These are phyloP conservation scores for Tripterygium wilfordii DNA, from an alignment of 177 flowering plant genomes.

Conservation along the genomic window DNA sequence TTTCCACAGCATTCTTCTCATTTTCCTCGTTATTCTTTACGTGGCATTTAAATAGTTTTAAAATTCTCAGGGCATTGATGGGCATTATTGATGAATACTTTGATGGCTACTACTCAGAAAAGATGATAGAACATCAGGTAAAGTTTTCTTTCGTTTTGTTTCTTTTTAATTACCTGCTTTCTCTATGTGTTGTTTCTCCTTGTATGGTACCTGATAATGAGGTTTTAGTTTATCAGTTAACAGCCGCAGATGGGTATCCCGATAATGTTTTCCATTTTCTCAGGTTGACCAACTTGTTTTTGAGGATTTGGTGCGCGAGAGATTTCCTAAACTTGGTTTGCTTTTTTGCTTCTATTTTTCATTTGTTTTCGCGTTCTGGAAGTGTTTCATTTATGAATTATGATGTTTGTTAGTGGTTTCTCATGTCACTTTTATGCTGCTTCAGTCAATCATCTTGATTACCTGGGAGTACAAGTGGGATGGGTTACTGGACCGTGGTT, in stretches of 20 bases:
- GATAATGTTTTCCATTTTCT: constrained; percentile 12
- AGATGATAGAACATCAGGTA: constrained; percentile 99
- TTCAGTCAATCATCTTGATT: constrained; percentile 97
- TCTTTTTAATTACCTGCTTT: background rate
- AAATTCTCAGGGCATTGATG: constrained; percentile 66
- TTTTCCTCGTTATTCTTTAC: too few relatives aligned
- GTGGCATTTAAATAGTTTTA: too few relatives aligned
- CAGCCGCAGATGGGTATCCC: constrained; percentile 1
- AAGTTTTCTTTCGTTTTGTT: background rate
- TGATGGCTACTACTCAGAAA: constrained; percentile 97
- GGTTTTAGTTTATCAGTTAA: too few relatives aligned
- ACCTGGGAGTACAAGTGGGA: constrained; percentile 94
- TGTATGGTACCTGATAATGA: too few relatives aligned
- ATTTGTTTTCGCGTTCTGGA: background rate
- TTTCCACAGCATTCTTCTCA: too few relatives aligned
- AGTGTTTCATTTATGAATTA: too few relatives aligned
- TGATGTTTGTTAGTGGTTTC: constrained; percentile 6
- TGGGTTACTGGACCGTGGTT: constrained; percentile 99
- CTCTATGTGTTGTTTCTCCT: too few relatives aligned
- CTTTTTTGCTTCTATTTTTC: too few relatives aligned
- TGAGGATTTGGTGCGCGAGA: constrained; percentile 89
- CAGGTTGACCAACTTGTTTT: constrained; percentile 99
- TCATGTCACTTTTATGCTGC: constrained; percentile 15
- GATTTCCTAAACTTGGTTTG: constrained; percentile 90
- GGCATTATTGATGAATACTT: constrained; percentile 94